Evolutionary conservation across 1,284 basidiomycete genomes (phyloP), one percentile per base, ranked within the genome.

Genomic region (Leucoagaricus sp.): DNA sequence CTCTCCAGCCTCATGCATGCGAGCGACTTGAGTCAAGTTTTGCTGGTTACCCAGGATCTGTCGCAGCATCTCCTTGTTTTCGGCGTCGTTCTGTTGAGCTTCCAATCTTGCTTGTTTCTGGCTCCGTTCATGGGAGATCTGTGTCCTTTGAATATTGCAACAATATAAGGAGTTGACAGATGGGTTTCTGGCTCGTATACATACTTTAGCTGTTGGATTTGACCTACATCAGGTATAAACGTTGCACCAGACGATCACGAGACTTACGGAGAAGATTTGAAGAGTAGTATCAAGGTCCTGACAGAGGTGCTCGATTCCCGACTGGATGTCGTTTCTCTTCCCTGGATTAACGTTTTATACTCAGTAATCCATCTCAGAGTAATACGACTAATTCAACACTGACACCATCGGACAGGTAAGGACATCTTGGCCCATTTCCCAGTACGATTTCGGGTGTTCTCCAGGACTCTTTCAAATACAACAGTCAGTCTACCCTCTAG

Each of bases 281-380:
- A 58, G 78, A 69, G 74, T 72, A 4, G 62, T 63, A 19, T 78
- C 67, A 13, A 84, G 64, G 5, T 84, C 78, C 4, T 63, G 57
- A 23, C 72, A 63, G 53, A 73, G 79, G 44, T 65, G 63, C 31
- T 76, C 71, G 28, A 84, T 69, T 7, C 75, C 75, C 25, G 72
- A 65, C 41, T 69, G 72, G 36, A 84, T 80, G 15, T 79, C 76
- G 1, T 60, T 62, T 26, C 69, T 74, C 49, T 73, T 79, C 34
- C 78, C 82, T 84, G 19, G 10, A 31, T 26, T 17, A 6, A 9
- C 25, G 9, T n/a, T 31, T n/a, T n/a, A 45, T 26, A 15, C 13
- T 23, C 12, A 28, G 9, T 4, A 19, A 21, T 15, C 1, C 10
- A 15, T 3, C 19, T 25, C 9, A 53, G 36, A 19, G 9, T 17